phyloP scores from a whole-genome alignment of 2,329 filamentous ascomycete species.

The Cercospora beticola region DNA sequence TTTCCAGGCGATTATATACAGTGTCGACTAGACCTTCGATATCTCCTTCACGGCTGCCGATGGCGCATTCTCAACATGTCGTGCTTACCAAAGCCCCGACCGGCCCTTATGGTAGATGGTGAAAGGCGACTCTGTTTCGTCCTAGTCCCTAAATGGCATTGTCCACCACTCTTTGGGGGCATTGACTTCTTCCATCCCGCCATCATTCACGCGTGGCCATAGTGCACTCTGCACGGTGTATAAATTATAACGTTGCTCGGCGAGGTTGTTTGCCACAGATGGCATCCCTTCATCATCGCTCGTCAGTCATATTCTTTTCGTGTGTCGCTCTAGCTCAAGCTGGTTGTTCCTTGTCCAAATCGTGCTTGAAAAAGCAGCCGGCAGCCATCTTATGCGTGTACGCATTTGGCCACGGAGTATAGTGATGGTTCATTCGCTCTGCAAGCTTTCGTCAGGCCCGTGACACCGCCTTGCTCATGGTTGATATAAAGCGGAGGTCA shows the following conservation, averaged over 20 bases:
- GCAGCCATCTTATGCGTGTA: conserved; percentile 21
- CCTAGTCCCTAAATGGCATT: conserved; percentile 8
- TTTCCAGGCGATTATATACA: neutral
- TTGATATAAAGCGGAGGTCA: conserved; percentile 29
- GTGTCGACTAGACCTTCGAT: neutral
- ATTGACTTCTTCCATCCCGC: neutral
- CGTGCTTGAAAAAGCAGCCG: conserved; percentile 27
- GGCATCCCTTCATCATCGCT: conserved; percentile 6
- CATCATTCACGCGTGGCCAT: neutral
- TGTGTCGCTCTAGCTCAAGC: neutral
- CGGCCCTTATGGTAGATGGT: neutral
- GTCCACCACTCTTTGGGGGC: conserved; percentile 6
- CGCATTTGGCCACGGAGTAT: conserved; percentile 25
- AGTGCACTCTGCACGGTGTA: conserved; percentile 8
- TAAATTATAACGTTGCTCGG: neutral
- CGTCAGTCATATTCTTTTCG: conserved; percentile 3
- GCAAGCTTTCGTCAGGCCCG: conserved; percentile 18
- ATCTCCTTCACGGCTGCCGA: neutral
- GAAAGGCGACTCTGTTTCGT: neutral
- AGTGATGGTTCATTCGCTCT: conserved; percentile 14
- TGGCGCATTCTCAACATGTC: neutral
- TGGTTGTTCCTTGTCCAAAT: conserved; percentile 10
- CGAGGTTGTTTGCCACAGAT: neutral
- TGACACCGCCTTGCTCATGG: conserved; percentile 14
- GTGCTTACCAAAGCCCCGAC: too few species aligned